Conservation (phyloP, 768 basidiomycete species). For the Naganishia onofrii region DNA sequence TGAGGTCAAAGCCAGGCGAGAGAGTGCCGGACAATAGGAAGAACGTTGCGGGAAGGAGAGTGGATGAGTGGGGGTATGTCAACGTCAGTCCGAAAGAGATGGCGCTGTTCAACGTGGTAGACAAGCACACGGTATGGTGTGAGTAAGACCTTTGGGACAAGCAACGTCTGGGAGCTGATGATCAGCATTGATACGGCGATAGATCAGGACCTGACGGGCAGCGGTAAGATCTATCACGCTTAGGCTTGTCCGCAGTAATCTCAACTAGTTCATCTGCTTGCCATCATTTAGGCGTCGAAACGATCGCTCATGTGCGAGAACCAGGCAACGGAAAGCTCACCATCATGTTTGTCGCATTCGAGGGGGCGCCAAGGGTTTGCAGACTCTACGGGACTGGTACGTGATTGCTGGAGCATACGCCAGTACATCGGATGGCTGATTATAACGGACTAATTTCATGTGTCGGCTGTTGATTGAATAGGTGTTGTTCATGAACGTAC, state of each 20-base stretch:
- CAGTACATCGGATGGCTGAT: neutral
- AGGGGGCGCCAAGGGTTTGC: conserved; percentile 21
- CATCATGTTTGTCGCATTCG: conserved; percentile 31
- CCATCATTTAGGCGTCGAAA: conserved; percentile 24
- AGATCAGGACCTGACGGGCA: conserved; percentile 32
- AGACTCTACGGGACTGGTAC: conserved; percentile 27
- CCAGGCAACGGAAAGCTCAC: conserved; percentile 23
- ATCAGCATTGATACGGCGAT: neutral
- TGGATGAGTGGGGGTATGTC: conserved; percentile 17
- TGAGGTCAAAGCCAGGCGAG: conserved; percentile 2
- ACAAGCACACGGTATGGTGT: conserved; percentile 26
- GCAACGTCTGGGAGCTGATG: neutral
- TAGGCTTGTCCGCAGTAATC: neutral
- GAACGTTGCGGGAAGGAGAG: conserved; percentile 18
- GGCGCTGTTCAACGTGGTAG: conserved; percentile 27
- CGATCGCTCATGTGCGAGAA: conserved; percentile 24
- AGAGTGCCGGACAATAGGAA: conserved; percentile 3
- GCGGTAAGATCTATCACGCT: conserved; percentile 18
- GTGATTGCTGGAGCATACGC: neutral
- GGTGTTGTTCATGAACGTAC: conserved; percentile 22
- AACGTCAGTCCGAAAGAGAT: conserved; percentile 30
- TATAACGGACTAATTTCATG: neutral
- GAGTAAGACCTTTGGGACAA: neutral
- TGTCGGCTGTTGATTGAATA: neutral
- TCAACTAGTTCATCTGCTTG: neutral